A percentile compares a stretch with the other conserved stretches of the same genome.
Conservation (phyloP, 78 protist genomes). For the Guillardia theta region DNA sequence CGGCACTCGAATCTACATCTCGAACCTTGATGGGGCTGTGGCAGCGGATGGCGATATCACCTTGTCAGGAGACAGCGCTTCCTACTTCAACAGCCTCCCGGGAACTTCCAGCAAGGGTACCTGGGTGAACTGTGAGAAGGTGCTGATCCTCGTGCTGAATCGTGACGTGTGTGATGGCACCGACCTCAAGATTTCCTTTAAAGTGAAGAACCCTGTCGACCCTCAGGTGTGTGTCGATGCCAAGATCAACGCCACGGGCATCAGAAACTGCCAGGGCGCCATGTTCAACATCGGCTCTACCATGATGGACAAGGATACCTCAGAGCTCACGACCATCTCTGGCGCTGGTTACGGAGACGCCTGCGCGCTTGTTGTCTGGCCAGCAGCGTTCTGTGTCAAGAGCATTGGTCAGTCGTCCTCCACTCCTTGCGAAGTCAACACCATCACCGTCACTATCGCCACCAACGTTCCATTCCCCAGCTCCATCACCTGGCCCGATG, state of each 20-base stretch:
- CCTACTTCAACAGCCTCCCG: neutral
- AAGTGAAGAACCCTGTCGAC: neutral
- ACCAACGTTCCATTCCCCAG: neutral
- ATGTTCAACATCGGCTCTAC: neutral
- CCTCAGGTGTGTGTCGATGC: neutral
- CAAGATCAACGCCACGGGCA: neutral
- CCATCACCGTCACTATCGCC: neutral
- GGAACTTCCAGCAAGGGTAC: neutral
- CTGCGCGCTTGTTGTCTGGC: neutral
- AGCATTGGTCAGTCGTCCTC: neutral
- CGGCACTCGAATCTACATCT: neutral
- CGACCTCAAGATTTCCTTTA: neutral
- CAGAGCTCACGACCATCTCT: neutral
- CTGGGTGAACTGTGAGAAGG: conserved; percentile 3
- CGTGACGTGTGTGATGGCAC: neutral
- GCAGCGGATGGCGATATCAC: neutral
- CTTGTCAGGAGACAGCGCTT: neutral
- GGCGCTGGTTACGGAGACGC: neutral
- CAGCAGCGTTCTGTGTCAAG: neutral
- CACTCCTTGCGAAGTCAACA: neutral
- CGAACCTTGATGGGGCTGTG: neutral
- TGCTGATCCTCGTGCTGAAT: neutral
- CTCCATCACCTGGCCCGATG: neutral
- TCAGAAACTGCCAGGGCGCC: neutral
- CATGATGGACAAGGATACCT: neutral